Base-by-base conservation (phyloP, 352 stramenopile species). In the Phytopythium oedochilum region DNA sequence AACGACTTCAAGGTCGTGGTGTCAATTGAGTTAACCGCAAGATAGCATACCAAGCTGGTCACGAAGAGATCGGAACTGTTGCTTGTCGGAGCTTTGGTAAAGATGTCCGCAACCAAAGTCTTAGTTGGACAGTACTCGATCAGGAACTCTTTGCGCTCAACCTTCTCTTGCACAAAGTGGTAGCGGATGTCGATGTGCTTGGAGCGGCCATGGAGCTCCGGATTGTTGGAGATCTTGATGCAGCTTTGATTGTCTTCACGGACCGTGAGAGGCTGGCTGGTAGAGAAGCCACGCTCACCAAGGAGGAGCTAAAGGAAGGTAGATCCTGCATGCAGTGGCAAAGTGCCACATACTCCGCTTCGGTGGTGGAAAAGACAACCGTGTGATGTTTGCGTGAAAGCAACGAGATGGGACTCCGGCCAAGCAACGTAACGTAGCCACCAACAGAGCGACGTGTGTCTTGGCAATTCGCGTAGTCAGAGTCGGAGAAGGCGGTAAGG, bases 131-230 rank as follows among this genome's bases (percentile, higher is more conserved):
- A 74, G 25, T 74, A 74, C 1, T 26, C 8, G 20, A 68, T 47
- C 1, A 6, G 20, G 12, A 74, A 68, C 29, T 61, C 49, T 15
- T 61, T 54, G 25, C 53, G 35, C 25, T 71, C 60, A 2, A 66
- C 50, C 47, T 71, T 68, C n/a, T 64, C 45, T 64, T 67, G 57
- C 0, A 73, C 49, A 32, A 75, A 75, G 46, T 72, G 60, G 31
- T 75, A 78, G 32, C 64, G 55, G 28, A 75, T 44, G 32, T 75
- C 59, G 20, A 68, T 75, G 49, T 71, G 66, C 25, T 75, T 73
- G 18, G 54, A 62, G 9, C 46, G 48, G 6, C 43, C 65, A 61
- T 70, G 69, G 12, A 68, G 39, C 34, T 67, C 59, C 14, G 56
- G 57, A 42, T 70, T 72, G 35, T 67, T 70, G 0, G 55, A 47